phyloP scores from a whole-genome alignment of 257 asterid genomes.

The Anisodus acutangulus region DNA sequence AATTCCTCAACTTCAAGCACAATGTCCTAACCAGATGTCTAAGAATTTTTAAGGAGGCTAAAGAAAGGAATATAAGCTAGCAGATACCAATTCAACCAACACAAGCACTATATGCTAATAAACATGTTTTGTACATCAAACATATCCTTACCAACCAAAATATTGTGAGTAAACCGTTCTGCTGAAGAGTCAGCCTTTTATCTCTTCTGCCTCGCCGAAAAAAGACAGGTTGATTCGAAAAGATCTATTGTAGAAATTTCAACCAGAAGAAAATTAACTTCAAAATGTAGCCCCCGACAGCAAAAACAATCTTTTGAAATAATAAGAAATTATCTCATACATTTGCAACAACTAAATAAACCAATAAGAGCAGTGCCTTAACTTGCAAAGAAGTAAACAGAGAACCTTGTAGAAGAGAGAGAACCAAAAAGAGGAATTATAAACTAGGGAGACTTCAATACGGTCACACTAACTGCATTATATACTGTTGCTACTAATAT shows the following conservation, averaged over 20 bases:
- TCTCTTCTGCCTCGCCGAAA: constrained; percentile 59
- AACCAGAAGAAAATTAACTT: constrained; percentile 54
- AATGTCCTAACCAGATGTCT: background rate
- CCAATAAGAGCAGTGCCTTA: constrained; percentile 7
- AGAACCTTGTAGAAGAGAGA: background rate
- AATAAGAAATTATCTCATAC: constrained; percentile 37
- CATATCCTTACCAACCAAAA: constrained; percentile 56
- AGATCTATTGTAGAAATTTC: constrained; percentile 57
- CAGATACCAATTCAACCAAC: constrained; percentile 18
- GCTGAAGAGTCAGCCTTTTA: constrained; percentile 52
- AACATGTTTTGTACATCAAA: constrained; percentile 46
- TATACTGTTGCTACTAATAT: background rate
- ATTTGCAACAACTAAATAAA: background rate
- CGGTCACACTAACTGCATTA: background rate
- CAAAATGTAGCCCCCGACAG: constrained; percentile 38
- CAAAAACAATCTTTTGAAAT: constrained; percentile 33
- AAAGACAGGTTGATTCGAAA: constrained; percentile 52
- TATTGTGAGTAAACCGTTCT: constrained; percentile 53
- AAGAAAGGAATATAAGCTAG: constrained; percentile 14
- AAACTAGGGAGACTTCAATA: constrained; percentile 24
- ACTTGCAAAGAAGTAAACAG: constrained; percentile 28
- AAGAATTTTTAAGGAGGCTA: constrained; percentile 4
- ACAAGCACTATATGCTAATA: constrained; percentile 22
- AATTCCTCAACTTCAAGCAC: background rate
- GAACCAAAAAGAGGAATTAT: background rate